These are phyloP conservation scores for Graphiopsis chlorocephala DNA, from an alignment of 2,329 filamentous ascomycete genomes.

Conservation along the genomic window DNA sequence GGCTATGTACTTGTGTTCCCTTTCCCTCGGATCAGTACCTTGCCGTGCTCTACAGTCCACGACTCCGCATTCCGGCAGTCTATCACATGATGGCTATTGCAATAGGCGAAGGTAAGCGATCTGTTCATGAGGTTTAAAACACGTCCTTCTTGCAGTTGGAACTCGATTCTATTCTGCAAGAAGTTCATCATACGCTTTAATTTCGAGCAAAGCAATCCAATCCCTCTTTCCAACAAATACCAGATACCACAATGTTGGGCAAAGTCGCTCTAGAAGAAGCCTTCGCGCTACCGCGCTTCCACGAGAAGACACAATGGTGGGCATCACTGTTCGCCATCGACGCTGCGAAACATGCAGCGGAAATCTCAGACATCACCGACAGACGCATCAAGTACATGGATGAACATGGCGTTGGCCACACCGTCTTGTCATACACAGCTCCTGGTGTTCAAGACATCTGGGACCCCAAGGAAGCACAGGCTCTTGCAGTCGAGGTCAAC, in stretches of 20 bases:
- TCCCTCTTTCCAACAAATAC: not conserved
- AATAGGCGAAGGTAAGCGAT: not conserved
- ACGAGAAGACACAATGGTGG: constrained; percentile 61
- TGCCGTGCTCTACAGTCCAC: not conserved
- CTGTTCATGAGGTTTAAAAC: not conserved
- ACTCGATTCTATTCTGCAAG: not conserved
- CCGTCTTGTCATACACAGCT: constrained; percentile 49
- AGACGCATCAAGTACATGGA: constrained; percentile 44
- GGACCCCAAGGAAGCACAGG: constrained; percentile 44
- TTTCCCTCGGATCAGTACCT: not conserved
- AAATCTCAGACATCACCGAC: constrained; percentile 52
- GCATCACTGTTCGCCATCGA: constrained; percentile 59
- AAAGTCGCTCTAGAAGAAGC: constrained; percentile 64
- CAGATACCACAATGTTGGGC: constrained; percentile 48
- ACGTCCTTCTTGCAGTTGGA: not conserved
- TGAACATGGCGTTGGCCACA: constrained; percentile 47
- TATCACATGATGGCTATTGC: not conserved
- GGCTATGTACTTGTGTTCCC: not conserved
- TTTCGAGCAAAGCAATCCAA: not conserved
- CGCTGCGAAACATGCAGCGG: constrained; percentile 54
- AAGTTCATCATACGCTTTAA: not conserved
- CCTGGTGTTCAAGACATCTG: constrained; percentile 50
- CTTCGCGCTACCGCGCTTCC: constrained; percentile 58
- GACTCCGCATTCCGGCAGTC: not conserved
- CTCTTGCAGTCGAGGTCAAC: constrained; percentile 46